Base-by-base conservation (phyloP, 2,329 filamentous ascomycete species). In the Teratosphaeria pseudoeucalypti region DNA sequence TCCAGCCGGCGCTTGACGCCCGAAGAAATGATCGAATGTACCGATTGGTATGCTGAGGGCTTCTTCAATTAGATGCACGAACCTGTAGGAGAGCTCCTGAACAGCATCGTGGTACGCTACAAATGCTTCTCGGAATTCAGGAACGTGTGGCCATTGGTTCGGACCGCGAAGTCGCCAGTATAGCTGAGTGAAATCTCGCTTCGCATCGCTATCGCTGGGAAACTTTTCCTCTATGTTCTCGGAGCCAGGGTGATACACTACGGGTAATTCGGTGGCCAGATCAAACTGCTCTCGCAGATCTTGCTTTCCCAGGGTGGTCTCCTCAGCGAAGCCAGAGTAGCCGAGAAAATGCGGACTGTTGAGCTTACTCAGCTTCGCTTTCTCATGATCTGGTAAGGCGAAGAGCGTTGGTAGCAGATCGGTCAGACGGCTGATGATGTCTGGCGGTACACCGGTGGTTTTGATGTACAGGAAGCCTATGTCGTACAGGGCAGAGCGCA, bases 271-370 rank as follows among this genome's bases (percentile, higher is more conserved):
- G 0, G 81, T 85, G 14, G 80, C 82, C 66, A 82, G 81, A 66
- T 85, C 82, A 55, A 84, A 80, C 64, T 85, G 83, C 67, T 86
- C 82, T 19, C 82, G 72, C 19, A 75, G 71, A 65, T 86, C 83
- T 14, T 70, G 65, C 57, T 72, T 70, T 0, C 81, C 81, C 0
- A 80, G 78, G 1, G 84, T 86, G 0, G 72, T 81, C 67, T 85
- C 83, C 27, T 78, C 74, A 0, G 82, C 82, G 19, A 77, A 76
- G 0, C 74, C 77, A 62, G 80, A 82, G 66, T 85, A 85, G 0
- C 83, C 83, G 2, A 86, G 72, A 59, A 86, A 84, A 66, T 85
- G 82, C 10, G 82, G 81, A 1, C 81, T 85, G 29, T 83, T 80
- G 29, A 75, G 70, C 19, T 82, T 72, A 0, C 76, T 77, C 10